Evolutionary conservation across 2,329 filamentous ascomycete species (phyloP).

Genomic region (Calcarisporium arbuscula): DNA sequence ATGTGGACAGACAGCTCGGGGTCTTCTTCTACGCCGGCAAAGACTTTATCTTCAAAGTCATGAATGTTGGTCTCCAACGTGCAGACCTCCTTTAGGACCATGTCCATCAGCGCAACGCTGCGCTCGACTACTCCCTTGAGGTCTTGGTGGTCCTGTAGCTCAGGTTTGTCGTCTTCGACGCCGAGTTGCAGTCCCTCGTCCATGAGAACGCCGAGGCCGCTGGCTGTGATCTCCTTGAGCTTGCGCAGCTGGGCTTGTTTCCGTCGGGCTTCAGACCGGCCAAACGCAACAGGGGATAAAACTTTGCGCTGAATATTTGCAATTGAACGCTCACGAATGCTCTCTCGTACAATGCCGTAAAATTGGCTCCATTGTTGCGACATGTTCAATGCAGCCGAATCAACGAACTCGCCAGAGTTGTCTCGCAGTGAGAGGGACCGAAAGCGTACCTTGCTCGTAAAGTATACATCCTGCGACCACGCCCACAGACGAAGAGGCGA

Average conservation of each 20-base stretch:
- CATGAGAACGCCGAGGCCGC: slow-evolving; percentile 78
- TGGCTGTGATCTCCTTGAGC: slow-evolving; percentile 74
- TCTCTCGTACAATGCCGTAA: slow-evolving; percentile 73
- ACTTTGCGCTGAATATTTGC: slow-evolving; percentile 64
- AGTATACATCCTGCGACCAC: slow-evolving; percentile 65
- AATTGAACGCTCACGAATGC: slow-evolving; percentile 65
- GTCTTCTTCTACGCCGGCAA: slow-evolving; percentile 55
- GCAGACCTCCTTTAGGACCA: slow-evolving; percentile 68
- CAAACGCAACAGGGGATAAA: slow-evolving; percentile 70
- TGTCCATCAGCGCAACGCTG: slow-evolving; percentile 80
- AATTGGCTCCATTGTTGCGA: slow-evolving; percentile 60
- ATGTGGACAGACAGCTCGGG: slow-evolving; percentile 49
- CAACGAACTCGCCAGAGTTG: slow-evolving; percentile 24
- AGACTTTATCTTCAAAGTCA: slow-evolving; percentile 61
- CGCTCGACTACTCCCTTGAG: slow-evolving; percentile 70
- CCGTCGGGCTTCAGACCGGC: slow-evolving; percentile 64
- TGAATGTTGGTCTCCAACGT: slow-evolving; percentile 54
- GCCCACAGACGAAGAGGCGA: slow-evolving; percentile 69
- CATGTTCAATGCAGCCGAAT: slow-evolving; percentile 31
- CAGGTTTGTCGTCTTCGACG: slow-evolving; percentile 51
- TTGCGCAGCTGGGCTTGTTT: slow-evolving; percentile 68
- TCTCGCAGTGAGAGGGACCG: slow-evolving; percentile 23
- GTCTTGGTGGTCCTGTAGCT: slow-evolving; percentile 42
- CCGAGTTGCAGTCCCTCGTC: slow-evolving; percentile 74
- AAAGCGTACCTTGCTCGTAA: slow-evolving; percentile 47